Base-by-base conservation (phyloP, 176 grass and related monocot genomes). In the Paspalum vaginatum region DNA sequence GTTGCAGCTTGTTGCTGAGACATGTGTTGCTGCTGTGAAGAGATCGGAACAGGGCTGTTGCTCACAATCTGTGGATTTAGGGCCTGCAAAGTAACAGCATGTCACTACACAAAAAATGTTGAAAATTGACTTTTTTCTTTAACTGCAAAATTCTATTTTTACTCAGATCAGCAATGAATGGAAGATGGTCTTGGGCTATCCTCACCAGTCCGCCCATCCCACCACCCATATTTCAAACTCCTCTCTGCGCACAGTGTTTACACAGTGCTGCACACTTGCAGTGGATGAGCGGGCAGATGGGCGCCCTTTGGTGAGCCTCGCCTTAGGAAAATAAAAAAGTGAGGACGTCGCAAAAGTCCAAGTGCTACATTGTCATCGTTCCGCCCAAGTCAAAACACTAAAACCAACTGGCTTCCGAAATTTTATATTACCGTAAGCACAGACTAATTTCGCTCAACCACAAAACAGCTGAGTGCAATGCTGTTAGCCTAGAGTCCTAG, bases 1-100 rank as follows among this genome's bases (percentile, higher is more conserved):
- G 92, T 39, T 39, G 87, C 86, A 16, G 75, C 87, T 67, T 89
- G 91, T 49, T 83, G 89, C 55, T 91, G 89, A 65, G 85, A 85
- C 52, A 86, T 74, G 69, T 89, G 89, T 43, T 89, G 88, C 63
- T 91, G 89, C 40, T 94, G 92, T 10, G 47, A 26, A 72, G 87
- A 63, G 0, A 79, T 72, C 11, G 71, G 70, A 79, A 80, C 17
- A 87, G 77, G 73, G 44, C 78, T 87, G 76, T 75, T 87, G 74
- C 75, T 85, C 26, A 84, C 63, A 50, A 78, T 72, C n/a, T 87
- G 86, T 49, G 62, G 78, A 66, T 65, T 86, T 61, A 91, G 40
- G 6, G 78, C 84, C 92, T 93, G 82, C 49, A 88, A 26, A 5
- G 61, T 4, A 11, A 79, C 37, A 72, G 22, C 59, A 21, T 65